Evolutionary conservation across 257 asterid species (phyloP).

Genomic region (Buddleja alternifolia): DNA sequence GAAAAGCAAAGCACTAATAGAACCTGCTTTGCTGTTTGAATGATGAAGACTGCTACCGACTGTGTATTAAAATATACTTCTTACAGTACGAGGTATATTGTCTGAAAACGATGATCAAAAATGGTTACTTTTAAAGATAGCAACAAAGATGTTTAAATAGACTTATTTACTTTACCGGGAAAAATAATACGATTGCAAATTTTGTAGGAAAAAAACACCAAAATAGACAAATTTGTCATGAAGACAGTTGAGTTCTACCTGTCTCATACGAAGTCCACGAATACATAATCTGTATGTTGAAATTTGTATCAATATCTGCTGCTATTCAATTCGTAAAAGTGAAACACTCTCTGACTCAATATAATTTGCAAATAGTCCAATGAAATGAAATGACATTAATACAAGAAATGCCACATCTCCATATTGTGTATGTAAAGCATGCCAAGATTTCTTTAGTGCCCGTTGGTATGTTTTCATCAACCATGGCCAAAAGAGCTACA

Average conservation of each 20-base stretch:
- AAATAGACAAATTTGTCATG: conserved; percentile 15
- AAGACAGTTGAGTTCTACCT: conserved; percentile 34
- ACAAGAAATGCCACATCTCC: neutral
- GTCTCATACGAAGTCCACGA: conserved; percentile 29
- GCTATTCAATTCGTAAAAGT: conserved; percentile 6
- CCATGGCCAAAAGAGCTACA: neutral
- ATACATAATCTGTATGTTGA: conserved; percentile 28
- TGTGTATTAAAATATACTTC: too few relatives aligned
- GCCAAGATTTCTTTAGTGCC: neutral
- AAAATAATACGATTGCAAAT: neutral
- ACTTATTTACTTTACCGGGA: neutral
- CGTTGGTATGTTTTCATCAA: neutral
- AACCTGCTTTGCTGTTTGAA: neutral
- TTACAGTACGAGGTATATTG: too few relatives aligned
- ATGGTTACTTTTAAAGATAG: neutral
- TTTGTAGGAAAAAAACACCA: neutral
- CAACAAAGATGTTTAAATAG: neutral
- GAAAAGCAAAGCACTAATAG: too few relatives aligned
- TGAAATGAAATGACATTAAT: conserved; percentile 20
- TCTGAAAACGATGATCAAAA: too few relatives aligned
- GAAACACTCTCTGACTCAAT: conserved; percentile 16
- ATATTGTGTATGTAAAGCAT: neutral
- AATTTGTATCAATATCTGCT: conserved; percentile 9
- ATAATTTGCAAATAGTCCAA: conserved; percentile 20
- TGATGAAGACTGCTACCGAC: conserved; percentile 10